Base-by-base conservation (phyloP, 2,329 filamentous ascomycete species). In the Aaosphaeria pasadenensis region DNA sequence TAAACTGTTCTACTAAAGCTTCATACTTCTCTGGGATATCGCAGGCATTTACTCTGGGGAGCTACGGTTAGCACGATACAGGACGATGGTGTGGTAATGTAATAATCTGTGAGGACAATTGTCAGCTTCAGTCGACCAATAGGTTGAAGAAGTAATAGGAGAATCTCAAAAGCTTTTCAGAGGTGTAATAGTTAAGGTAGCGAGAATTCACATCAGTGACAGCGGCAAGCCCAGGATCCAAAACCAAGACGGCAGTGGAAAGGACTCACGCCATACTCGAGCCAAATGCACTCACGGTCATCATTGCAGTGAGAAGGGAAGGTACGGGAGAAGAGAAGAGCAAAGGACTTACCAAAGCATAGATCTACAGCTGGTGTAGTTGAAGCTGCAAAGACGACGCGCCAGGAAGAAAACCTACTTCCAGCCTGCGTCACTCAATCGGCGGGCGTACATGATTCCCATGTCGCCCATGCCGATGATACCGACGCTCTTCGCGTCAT, bases 271-370 rank as follows among this genome's bases (percentile, higher is more conserved):
- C 84, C 84, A 91, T 95, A 81, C 92, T 97, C 92, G 90, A 97
- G 92, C 92, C 92, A 97, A 97, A 97, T 97, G 92, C 92, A 91
- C 92, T 97, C 92, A 92, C 64, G 90, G 92, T 97, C 92, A 97
- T 97, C 92, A 95, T 91, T 70, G 71, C 71, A 72, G 62, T 54
- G 31, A 49, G 30, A 44, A 43, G 48, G 39, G 44, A 43, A 47
- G 46, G 40, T 48, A 50, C 44, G 44, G 50, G 42, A 43, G 39
- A 39, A 42, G 17, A 24, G 17, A 45, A 45, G 55, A 46, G 42
- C 39, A 43, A 39, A 40, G 39, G 49, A 64, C 61, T 62, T 64
- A 64, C 62, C 56, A 65, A 51, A 43, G 44, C 30, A 57, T 44
- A 49, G 40, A 39, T 43, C 13, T 5, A 40, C 30, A 41, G 45